Base-by-base conservation (phyloP, 345 rosid genomes). In the Dipteronia sinensis region DNA sequence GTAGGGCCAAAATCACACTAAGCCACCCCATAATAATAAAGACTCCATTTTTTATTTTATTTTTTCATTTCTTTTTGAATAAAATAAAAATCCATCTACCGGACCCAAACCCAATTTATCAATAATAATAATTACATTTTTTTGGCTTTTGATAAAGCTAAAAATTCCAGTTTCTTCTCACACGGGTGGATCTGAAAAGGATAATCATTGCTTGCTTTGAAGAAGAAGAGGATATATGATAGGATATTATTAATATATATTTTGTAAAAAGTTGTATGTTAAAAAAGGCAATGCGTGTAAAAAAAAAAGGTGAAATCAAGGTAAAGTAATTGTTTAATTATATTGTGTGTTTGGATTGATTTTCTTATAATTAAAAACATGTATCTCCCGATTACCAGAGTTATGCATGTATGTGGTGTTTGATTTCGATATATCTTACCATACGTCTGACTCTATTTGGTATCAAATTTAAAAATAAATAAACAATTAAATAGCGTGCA, bases 1-100 rank as follows among this genome's bases (percentile, higher is more conserved):
- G 88, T 80, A 80, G 90, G 90, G 16, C 90, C 88, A 63, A 42
- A 67, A 59, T 67, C 55, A 66, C 82, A 67, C 80, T 8, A 80
- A 82, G 78, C 83, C 85, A 80, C 55, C 79, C 73, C 81, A 71
- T 55, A 4, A 25, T 62, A 68, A 23, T 40, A 69, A n/a, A 7
- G 25, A 2, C 22, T 22, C 22, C 4, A 19, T 58, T 7, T 20
- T 58, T 58, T 59, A 17, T 56, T 56, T 1, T 34, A 4, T 34
- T 34, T 34, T 34, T 34, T 34, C 6, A 56, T 17, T 56, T 56
- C 22, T 20, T 59, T 69, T 49, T 17, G 19, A 22, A 42, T 67
- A 80, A 56, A 53, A 0, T 15, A 53, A 53, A 53, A 4, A 53
- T 53, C 58, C 65, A 72, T 75, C 78, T 53, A 42, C 73, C 61